Evolutionary conservation across 164 flowering plant genomes (phyloP).

Genomic region (Liquidambar formosana): DNA sequence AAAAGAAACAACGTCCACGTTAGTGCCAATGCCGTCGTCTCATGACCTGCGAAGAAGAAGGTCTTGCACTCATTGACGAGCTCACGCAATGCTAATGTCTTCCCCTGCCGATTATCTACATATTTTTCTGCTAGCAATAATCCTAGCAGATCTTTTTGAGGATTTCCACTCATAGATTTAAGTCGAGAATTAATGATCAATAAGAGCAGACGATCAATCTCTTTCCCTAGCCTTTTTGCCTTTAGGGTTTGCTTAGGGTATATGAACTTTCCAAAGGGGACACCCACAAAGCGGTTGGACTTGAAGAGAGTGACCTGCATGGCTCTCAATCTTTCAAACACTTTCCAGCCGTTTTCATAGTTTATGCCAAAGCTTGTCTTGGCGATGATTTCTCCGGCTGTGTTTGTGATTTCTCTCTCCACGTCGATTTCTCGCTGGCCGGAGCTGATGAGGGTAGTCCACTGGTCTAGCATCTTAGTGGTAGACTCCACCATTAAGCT

Average conservation of each 20-base stretch:
- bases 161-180: constrained; percentile 4
- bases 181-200: constrained; percentile 47
- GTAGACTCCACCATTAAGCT: constrained; percentile 68
- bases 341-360: constrained; percentile 38
- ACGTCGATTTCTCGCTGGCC: constrained; percentile 60
- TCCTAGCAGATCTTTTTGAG: constrained; percentile 53
- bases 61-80: constrained; percentile 96
- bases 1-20: constrained; percentile 75
- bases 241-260: constrained; percentile 40
- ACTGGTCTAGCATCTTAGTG: constrained; percentile 56
- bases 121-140: constrained; percentile 42
- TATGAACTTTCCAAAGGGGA: constrained; percentile 63
- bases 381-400: constrained; percentile 79
- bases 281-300: constrained; percentile 68
- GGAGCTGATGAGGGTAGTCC: constrained; percentile 45
- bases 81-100: constrained; percentile 41
- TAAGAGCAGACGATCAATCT: constrained; percentile 65
- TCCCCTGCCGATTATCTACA: constrained; percentile 22
- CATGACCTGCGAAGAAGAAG: constrained; percentile 89
- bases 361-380: constrained; percentile 70
- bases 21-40: constrained; percentile 77
- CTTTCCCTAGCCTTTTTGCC: constrained; percentile 59
- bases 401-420: constrained; percentile 47
- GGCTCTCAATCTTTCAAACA: constrained; percentile 58
- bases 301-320: constrained; percentile 67